Percentiles rank a stretch among this genome's conserved stretches.
Conservation (phyloP, 1,284 basidiomycete species). For the Phaffia rhodozyma region DNA sequence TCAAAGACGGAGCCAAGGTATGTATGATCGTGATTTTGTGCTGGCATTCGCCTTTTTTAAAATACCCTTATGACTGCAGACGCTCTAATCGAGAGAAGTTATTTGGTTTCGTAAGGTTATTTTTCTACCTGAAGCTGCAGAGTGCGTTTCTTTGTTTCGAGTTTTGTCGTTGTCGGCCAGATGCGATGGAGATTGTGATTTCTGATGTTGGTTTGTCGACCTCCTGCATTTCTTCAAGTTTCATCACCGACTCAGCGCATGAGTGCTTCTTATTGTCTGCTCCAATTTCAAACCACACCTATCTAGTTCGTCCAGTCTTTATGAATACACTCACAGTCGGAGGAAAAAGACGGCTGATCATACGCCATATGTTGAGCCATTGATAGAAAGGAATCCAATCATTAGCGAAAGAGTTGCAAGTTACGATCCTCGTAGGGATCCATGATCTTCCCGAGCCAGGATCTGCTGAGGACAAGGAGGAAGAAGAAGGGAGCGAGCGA, state of each 20-base stretch:
- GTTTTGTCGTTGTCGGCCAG: too few relatives aligned
- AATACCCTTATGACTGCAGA: not conserved
- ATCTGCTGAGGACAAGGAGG: slow-evolving; percentile 24
- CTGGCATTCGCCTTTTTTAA: not conserved
- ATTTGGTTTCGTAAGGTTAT: slow-evolving; percentile 25
- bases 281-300: slow-evolving; percentile 26
- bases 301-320: slow-evolving; percentile 18
- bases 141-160: slow-evolving; percentile 19
- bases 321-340: not conserved
- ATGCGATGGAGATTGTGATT: too few relatives aligned
- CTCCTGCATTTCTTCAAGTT: slow-evolving; percentile 19
- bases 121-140: slow-evolving; percentile 41
- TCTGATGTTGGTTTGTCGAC: too few relatives aligned
- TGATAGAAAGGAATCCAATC: slow-evolving; percentile 24
- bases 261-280: slow-evolving; percentile 27
- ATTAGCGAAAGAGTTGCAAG: slow-evolving; percentile 32
- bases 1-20: slow-evolving; percentile 34
- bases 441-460: slow-evolving; percentile 35
- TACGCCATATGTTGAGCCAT: too few relatives aligned
- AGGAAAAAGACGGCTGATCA: too few relatives aligned
- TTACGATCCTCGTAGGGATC: slow-evolving; percentile 39
- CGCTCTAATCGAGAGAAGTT: too few relatives aligned
- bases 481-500: slow-evolving; percentile 23
- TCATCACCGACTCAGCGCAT: slow-evolving; percentile 36
- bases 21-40: slow-evolving; percentile 5